phyloP scores from a whole-genome alignment of 768 basidiomycete genomes.

The Lactifluus echinatus region DNA sequence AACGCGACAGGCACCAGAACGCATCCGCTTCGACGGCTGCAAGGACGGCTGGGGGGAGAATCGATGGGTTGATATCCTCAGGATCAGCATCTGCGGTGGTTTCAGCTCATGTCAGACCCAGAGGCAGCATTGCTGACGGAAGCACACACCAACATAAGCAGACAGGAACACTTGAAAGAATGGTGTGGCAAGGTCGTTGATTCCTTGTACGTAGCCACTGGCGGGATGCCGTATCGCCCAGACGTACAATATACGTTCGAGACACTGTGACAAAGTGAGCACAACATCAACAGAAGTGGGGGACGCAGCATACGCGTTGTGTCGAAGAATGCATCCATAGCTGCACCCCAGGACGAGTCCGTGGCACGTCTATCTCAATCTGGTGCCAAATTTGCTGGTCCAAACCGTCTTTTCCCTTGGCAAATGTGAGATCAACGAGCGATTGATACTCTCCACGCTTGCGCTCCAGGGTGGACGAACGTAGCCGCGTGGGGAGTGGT shows the following conservation, averaged over 20 bases:
- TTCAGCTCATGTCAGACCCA: not conserved
- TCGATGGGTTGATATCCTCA: slow-evolving; percentile 73
- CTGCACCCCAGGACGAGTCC: slow-evolving; percentile 84
- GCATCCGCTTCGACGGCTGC: slow-evolving; percentile 93
- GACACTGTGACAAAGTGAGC: slow-evolving; percentile 43
- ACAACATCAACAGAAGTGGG: slow-evolving; percentile 9
- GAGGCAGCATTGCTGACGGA: not conserved
- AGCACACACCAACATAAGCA: slow-evolving; percentile 74
- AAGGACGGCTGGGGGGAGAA: slow-evolving; percentile 60
- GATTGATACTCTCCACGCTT: slow-evolving; percentile 91
- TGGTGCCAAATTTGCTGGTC: slow-evolving; percentile 99
- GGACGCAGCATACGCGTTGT: slow-evolving; percentile 56
- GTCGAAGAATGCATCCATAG: slow-evolving; percentile 89
- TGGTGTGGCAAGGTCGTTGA: slow-evolving; percentile 95
- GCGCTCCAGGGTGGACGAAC: slow-evolving; percentile 66
- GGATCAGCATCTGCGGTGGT: slow-evolving; percentile 73
- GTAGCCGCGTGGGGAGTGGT: slow-evolving; percentile 71
- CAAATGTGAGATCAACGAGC: slow-evolving; percentile 84
- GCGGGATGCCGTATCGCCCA: slow-evolving; percentile 99
- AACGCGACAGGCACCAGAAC: slow-evolving; percentile 95
- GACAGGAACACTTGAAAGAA: slow-evolving; percentile 98
- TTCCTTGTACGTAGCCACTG: slow-evolving; percentile 97
- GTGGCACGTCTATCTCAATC: slow-evolving; percentile 95
- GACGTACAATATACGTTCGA: slow-evolving; percentile 94
- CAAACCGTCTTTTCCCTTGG: slow-evolving; percentile 72